Base-by-base conservation (phyloP, 495 filamentous ascomycete species). In the Penicillium bovifimosum region DNA sequence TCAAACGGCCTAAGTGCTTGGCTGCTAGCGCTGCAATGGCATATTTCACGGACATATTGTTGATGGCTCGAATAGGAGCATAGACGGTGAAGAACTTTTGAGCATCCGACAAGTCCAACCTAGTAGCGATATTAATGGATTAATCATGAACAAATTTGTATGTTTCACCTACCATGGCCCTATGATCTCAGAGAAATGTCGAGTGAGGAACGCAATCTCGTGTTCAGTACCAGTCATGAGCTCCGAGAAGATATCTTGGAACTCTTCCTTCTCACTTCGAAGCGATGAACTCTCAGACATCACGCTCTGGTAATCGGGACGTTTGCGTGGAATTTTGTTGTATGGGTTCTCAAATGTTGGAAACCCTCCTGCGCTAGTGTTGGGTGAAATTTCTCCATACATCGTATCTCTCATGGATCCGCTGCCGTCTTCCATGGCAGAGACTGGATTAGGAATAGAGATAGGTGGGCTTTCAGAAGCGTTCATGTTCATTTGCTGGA, bases 181-280 rank as follows among this genome's bases (percentile, higher is more conserved):
- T 7, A 76, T 43, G 8, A 54, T 41, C 16, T 76, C 70, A 4
- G 62, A 61, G 47, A 56, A 76, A 55, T 76, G 63, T 24, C 73
- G 60, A 3, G 56, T 60, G 16, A 76, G 61, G 35, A 76, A 76
- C 0, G 67, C 67, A 16, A 66, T 59, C 42, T 76, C 73, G 47
- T 73, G 70, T 28, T 70, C 69, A 16, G 66, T 70, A 9, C 63
- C 71, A 1, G 69, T 76, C 61, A 67, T 66, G 17, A 74, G 60
- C 11, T 76, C 70, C 0, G 73, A 72, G 41, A 72, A 69, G 5
- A 74, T 68, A 33, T 70, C 68, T 18, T 71, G 65, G 16, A 76
- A 68, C 32, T 72, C 66, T 38, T 72, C 67, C 29, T 61, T 61
- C 27, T 74, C 68, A 49, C 57, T 65, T 32, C 58, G 50, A 33